Evolutionary conservation across 768 basidiomycete species (phyloP), one percentile per base, ranked within the genome.

Genomic region (Tylopilus felleus): DNA sequence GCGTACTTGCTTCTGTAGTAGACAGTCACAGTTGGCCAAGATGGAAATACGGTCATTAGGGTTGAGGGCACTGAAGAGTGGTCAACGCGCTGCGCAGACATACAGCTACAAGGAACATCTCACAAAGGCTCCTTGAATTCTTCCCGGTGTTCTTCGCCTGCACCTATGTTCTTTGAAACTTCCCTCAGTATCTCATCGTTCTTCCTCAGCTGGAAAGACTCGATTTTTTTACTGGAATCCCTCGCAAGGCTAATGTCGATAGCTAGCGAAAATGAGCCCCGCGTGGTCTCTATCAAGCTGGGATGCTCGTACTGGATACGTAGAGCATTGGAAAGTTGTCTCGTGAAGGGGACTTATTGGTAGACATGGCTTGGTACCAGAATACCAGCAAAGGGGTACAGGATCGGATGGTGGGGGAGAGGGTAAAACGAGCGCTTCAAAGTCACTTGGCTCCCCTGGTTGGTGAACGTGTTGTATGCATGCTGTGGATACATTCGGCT

Each of bases 91-190:
- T 13, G 23, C 19, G 12, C 38, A 45, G 8, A 13, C 22, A 27
- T 3, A 5, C 31, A 28, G 44, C 35, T 4, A 40, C 7, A 6
- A 29, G 16, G 12, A 1, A 9, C 4, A n/a, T 23, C 60, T 40
- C 35, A 62, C 60, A 62, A 21, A 38, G 60, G 39, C 1, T 38
- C 25, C 17, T 17, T 0, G 35, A 61, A 53, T n/a, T 53, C 7
- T 19, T 41, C 46, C 7, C 12, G 25, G 35, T 53, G 49, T 14
- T 1, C 9, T 1, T 14, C 44, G 9, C 41, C 51, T 13, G 41
- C 45, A 16, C 10, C 25, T 14, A 53, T 16, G 13, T 17, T 22
- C 5, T 23, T 29, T 10, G 19, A 13, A 17, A 49, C 17, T 16
- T 51, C 25, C 5, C 3, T 17, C 8, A 27, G 12, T 2, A 12